Conservation (phyloP, 768 basidiomycete genomes). For the Melanogaster broomeanus region DNA sequence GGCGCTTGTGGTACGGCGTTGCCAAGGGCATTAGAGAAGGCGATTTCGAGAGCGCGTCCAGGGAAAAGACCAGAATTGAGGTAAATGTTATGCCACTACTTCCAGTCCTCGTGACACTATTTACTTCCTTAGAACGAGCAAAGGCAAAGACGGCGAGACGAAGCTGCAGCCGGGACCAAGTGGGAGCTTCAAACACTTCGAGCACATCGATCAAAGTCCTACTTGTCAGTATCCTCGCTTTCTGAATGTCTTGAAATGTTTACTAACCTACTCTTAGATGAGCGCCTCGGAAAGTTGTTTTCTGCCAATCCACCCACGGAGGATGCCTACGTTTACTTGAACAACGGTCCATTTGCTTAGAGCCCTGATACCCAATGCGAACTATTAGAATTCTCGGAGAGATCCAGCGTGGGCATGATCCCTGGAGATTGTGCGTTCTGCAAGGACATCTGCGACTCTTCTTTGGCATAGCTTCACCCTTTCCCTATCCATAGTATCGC, state of each 20-base stretch:
- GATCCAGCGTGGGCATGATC: slow-evolving; percentile 2
- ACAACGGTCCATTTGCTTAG: slow-evolving; percentile 45
- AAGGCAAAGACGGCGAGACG: slow-evolving; percentile 84
- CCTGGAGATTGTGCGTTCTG: neutral
- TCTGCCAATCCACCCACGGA: slow-evolving; percentile 70
- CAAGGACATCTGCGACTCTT: slow-evolving; percentile 8
- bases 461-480: slow-evolving; percentile 18
- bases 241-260: neutral
- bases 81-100: slow-evolving; percentile 37
- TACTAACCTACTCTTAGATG: slow-evolving; percentile 40
- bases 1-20: slow-evolving; percentile 82
- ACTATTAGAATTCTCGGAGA: neutral
- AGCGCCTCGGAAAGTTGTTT: slow-evolving; percentile 60
- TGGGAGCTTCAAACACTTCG: slow-evolving; percentile 85
- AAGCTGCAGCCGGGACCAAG: slow-evolving; percentile 63
- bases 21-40: slow-evolving; percentile 89
- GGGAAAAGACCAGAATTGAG: slow-evolving; percentile 91
- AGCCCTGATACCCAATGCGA: neutral
- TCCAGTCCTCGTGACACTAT: neutral
- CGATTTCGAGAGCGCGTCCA: slow-evolving; percentile 88
- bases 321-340: slow-evolving; percentile 72
- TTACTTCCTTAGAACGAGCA: slow-evolving; percentile 74
- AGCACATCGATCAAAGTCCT: slow-evolving; percentile 65
- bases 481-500: slow-evolving; percentile 3
- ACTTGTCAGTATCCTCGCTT: slow-evolving; percentile 54